Percentiles rank a stretch among this genome's conserved stretches.
Conservation (phyloP, 306 rosid genomes). For the Fragaria ananassa region DNA sequence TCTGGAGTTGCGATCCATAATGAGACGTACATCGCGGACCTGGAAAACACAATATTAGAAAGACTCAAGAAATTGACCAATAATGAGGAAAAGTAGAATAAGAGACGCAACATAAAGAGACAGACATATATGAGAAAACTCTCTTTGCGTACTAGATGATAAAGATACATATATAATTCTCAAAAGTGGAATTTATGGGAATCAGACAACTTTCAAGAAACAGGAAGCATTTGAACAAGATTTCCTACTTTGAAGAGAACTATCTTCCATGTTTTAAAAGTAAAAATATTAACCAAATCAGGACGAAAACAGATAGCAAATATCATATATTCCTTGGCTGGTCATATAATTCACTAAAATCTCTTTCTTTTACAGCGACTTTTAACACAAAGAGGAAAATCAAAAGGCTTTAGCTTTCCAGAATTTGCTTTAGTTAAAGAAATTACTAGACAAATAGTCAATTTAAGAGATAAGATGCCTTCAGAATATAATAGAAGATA, state of each 20-base stretch:
- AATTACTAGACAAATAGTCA: not conserved
- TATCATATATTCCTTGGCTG: not conserved
- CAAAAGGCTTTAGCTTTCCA: not conserved
- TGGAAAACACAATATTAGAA: slow-evolving; percentile 26
- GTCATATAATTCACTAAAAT: not conserved
- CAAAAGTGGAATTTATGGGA: not conserved
- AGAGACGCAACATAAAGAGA: not conserved
- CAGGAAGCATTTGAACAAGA: not conserved
- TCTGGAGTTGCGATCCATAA: slow-evolving; percentile 95
- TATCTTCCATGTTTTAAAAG: not conserved
- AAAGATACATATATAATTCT: not conserved
- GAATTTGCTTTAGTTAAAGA: slow-evolving; percentile 1
- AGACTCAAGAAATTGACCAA: not conserved
- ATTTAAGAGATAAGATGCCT: not conserved
- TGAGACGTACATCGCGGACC: slow-evolving; percentile 98
- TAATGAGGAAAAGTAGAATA: not conserved
- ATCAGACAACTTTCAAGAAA: not conserved
- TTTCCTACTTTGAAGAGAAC: not conserved
- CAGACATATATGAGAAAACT: not conserved
- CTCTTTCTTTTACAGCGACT: not conserved
- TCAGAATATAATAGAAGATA: not conserved
- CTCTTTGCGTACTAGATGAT: not conserved
- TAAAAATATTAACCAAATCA: not conserved
- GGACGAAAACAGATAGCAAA: not conserved
- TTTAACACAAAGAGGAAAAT: not conserved